Base-by-base conservation (phyloP, 2,329 filamentous ascomycete species). In the Remersonia thermophila region DNA sequence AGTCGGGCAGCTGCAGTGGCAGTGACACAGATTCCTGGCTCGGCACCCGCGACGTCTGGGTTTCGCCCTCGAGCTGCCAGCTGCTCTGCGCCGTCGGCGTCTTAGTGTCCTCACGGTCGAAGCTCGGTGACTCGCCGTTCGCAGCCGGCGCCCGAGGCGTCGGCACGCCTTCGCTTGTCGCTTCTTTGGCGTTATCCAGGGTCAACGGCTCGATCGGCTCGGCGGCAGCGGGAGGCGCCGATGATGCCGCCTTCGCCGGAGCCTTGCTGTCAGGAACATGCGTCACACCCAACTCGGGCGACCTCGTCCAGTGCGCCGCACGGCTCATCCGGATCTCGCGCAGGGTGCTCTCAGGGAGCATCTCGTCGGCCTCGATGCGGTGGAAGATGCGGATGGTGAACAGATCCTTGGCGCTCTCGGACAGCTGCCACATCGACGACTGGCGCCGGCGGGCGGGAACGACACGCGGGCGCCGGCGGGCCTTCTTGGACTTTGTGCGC, bases 321-420 rank as follows among this genome's bases (percentile, higher is more conserved):
- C 61, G 55, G 36, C 56, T 61, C 48, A 53, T 56, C 33, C 58
- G 63, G 15, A 66, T 59, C 33, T 61, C 58, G 44, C 70, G 62
- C 16, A 75, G 55, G 27, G 65, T 63, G 25, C 63, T 60, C 13
- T 70, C 65, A 9, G 71, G 69, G 10, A 76, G 53, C 59, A 75
- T 72, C 54, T 78, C 73, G 35, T 75, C 69, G 0, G 64, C 71
- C 42, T 77, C 71, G 36, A 70, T 60, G 32, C 63, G 63, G 42
- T 62, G 62, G 49, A 77, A 74, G 31, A 69, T 58, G 30, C 67
- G 68, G 13, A 66, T 65, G 29, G 59, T 67, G 40, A 78, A 63
- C 9, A 74, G 57, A 20, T 72, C 71, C n/a, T 67, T 62, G 46
- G 77, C 61, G 42, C 72, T 73, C 35, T 71, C 68, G 0, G 69